These are phyloP conservation scores for Oryza glumipatula DNA, from an alignment of 176 grass and related monocot genomes.

Conservation along the genomic window DNA sequence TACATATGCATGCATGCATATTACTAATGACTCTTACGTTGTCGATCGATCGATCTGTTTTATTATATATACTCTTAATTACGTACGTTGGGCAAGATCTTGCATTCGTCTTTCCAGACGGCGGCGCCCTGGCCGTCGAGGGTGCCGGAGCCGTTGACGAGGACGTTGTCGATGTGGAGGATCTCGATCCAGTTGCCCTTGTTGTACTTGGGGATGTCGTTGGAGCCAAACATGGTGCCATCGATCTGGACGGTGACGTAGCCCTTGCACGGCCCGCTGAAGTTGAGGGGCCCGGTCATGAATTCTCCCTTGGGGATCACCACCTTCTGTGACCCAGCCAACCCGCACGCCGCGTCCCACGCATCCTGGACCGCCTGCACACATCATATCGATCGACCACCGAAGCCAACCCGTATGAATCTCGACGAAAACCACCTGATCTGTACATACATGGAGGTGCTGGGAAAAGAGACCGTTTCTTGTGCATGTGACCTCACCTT, in stretches of 20 bases:
- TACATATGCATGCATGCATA: not conserved
- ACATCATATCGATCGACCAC: not conserved
- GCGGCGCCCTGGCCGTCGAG: slow-evolving; percentile 70
- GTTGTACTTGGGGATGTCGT: slow-evolving; percentile 47
- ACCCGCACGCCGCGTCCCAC: slow-evolving; percentile 47
- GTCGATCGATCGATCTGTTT: no score
- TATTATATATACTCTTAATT: not conserved
- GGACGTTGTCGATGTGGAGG: slow-evolving; percentile 40
- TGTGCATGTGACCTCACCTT: slow-evolving; percentile 31
- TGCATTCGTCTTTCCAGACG: slow-evolving; percentile 49
- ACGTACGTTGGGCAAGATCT: slow-evolving; percentile 61
- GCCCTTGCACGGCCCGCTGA: slow-evolving; percentile 58
- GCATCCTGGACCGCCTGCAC: slow-evolving; percentile 50
- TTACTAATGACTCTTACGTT: not conserved
- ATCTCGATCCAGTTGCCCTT: slow-evolving; percentile 60
- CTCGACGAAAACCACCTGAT: not conserved
- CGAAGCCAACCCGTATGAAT: no score
- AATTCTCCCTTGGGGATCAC: slow-evolving; percentile 44
- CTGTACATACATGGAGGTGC: no score
- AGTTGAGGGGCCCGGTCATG: slow-evolving; percentile 42
- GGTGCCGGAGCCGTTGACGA: slow-evolving; percentile 64
- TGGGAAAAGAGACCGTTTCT: no score
- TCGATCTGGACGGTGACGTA: slow-evolving; percentile 45
- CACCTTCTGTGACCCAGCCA: slow-evolving; percentile 35
- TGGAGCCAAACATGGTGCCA: slow-evolving; percentile 60